These are phyloP conservation scores for Santalum album DNA, from an alignment of 164 flowering plant species.

Conservation along the genomic window DNA sequence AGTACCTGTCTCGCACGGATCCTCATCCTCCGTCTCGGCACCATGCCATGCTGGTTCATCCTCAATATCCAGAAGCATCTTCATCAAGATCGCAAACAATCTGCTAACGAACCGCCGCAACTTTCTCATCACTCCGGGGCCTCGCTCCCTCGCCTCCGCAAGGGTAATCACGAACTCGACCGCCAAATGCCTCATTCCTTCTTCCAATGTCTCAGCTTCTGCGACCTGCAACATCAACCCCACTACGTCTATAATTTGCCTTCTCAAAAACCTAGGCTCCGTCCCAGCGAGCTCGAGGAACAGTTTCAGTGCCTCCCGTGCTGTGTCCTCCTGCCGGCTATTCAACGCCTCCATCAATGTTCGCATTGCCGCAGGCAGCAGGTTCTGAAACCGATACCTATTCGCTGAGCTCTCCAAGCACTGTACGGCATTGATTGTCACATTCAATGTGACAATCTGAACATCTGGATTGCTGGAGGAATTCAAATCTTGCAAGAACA, in stretches of 20 bases:
- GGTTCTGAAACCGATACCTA: too few relatives aligned
- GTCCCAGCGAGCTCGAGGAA: too few relatives aligned
- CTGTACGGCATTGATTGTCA: conserved; percentile 82
- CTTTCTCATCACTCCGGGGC: conserved; percentile 99
- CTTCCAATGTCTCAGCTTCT: conserved; percentile 81
- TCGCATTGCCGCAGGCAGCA: too few relatives aligned
- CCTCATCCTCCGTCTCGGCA: conserved; percentile 84
- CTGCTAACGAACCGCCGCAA: conserved; percentile 85
- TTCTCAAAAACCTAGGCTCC: too few relatives aligned
- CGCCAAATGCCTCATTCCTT: conserved; percentile 86
- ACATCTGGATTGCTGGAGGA: conserved; percentile 45
- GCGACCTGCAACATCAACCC: conserved; percentile 92
- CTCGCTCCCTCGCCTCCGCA: conserved; percentile 93
- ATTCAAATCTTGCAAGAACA: conserved; percentile 58
- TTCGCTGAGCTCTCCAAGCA: conserved; percentile 46
- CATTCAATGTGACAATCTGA: conserved; percentile 50
- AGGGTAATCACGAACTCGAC: conserved; percentile 90
- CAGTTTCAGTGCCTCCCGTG: too few relatives aligned
- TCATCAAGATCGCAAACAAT: conserved; percentile 77
- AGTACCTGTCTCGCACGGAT: conserved; percentile 89
- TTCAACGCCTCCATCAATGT: too few relatives aligned
- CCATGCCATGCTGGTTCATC: conserved; percentile 89
- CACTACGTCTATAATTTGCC: conserved; percentile 84
- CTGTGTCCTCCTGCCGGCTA: too few relatives aligned
- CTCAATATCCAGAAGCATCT: conserved; percentile 87